Conservation (phyloP, 495 filamentous ascomycete genomes). For the Cetradonia linearis region DNA sequence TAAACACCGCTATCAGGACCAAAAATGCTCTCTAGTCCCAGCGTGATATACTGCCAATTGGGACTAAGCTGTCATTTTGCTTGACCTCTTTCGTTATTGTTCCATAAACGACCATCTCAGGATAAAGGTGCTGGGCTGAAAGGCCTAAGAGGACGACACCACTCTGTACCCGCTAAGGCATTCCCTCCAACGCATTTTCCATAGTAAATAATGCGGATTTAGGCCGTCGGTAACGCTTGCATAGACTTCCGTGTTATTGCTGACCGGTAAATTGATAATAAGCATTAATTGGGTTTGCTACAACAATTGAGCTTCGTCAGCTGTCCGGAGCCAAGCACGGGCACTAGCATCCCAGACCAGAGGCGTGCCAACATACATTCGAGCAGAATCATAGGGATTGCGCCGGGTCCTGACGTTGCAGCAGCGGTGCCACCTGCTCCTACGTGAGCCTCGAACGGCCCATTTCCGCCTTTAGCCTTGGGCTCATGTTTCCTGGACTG, state of each 20-base stretch:
- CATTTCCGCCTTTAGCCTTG: constrained; percentile 9
- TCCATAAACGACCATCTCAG: constrained; percentile 28
- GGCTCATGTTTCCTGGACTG: constrained; percentile 18
- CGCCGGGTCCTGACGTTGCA: constrained; percentile 30
- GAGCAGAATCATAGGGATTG: constrained; percentile 31
- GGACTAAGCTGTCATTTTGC: constrained; percentile 18
- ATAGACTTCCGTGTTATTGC: constrained; percentile 2
- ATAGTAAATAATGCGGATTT: constrained; percentile 22
- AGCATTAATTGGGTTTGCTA: constrained; percentile 27
- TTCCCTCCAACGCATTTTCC: constrained; percentile 25
- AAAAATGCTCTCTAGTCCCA: background rate
- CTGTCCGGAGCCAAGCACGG: constrained; percentile 28
- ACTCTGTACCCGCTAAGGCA: constrained; percentile 22
- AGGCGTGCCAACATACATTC: constrained; percentile 34
- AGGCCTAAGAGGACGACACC: constrained; percentile 28
- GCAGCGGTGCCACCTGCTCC: constrained; percentile 33
- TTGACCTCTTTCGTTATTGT: constrained; percentile 10
- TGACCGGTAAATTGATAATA: constrained; percentile 15
- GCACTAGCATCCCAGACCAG: constrained; percentile 34
- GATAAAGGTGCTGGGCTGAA: constrained; percentile 34
- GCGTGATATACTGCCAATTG: background rate
- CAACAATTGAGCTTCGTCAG: constrained; percentile 22
- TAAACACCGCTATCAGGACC: background rate
- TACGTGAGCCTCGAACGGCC: constrained; percentile 18
- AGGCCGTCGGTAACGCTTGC: constrained; percentile 15